Evolutionary conservation across 345 rosid genomes (phyloP).

Genomic region (Sapria himalayana): DNA sequence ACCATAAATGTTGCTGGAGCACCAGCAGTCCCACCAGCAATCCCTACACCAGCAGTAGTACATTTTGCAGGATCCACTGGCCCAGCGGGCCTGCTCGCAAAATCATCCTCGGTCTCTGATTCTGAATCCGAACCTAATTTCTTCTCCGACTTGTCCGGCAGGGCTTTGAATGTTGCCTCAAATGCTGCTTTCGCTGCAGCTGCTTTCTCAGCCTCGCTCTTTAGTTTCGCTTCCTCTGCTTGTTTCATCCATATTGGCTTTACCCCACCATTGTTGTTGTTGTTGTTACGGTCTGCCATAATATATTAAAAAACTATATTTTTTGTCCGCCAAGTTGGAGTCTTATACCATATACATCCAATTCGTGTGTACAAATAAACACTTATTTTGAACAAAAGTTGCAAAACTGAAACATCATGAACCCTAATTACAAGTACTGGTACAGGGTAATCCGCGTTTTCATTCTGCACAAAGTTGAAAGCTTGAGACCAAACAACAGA

Average conservation of each 20-base stretch:
- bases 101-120: constrained; percentile 39
- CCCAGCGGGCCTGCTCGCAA: constrained; percentile 61
- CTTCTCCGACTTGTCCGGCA: constrained; percentile 19
- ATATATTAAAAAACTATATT: too few relatives aligned
- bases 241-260: constrained; percentile 94
- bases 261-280: constrained; percentile 8
- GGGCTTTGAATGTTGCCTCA: constrained; percentile 73
- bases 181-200: constrained; percentile 96
- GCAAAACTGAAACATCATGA: too few relatives aligned
- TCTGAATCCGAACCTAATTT: constrained; percentile 41
- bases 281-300: constrained; percentile 37
- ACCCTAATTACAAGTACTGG: too few relatives aligned
- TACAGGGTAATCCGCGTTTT: too few relatives aligned
- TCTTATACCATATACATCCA: too few relatives aligned
- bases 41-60: constrained; percentile 75
- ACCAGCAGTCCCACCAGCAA: constrained; percentile 91
- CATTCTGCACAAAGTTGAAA: too few relatives aligned
- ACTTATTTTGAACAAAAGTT: too few relatives aligned
- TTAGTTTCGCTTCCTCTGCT: constrained; percentile 85
- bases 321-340: too few relatives aligned
- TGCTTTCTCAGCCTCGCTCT: constrained; percentile 70
- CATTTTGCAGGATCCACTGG: constrained; percentile 75
- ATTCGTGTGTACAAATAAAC: too few relatives aligned
- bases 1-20: constrained; percentile 65
- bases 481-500: too few relatives aligned